Evolutionary conservation across 2,329 filamentous ascomycete genomes (phyloP).

Genomic region (Scedosporium minutisporum): DNA sequence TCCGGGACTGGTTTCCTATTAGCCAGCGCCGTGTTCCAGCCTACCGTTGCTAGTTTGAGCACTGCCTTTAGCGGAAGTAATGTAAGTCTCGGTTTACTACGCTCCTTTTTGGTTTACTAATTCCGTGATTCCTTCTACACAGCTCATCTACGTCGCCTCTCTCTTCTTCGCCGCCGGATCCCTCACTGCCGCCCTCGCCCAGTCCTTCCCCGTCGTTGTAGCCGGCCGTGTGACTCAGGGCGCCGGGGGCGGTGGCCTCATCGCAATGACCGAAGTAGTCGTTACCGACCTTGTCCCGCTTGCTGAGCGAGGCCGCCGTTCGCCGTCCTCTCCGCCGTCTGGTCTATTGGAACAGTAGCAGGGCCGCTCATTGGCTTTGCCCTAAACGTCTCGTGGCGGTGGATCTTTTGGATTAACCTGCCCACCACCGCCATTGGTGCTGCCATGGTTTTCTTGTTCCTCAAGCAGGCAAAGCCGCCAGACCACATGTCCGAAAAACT

Average conservation of each 20-base stretch:
- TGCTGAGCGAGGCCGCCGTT: constrained; percentile 29
- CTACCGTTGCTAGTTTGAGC: constrained; percentile 28
- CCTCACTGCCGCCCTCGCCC: constrained; percentile 24
- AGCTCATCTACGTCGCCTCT: constrained; percentile 17
- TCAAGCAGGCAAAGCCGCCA: constrained; percentile 13
- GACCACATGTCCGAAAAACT: constrained; percentile 12
- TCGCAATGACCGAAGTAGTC: constrained; percentile 22
- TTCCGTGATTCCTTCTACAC: background rate
- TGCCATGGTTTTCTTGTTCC: no score
- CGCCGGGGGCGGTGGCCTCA: constrained; percentile 23
- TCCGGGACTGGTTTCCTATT: constrained; percentile 61
- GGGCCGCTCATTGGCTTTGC: constrained; percentile 17
- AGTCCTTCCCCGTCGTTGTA: constrained; percentile 20
- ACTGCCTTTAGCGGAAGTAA: constrained; percentile 24
- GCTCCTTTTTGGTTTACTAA: background rate
- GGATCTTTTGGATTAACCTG: constrained; percentile 26
- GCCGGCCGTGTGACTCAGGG: constrained; percentile 25
- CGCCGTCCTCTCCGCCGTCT: constrained; percentile 30
- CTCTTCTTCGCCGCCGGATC: constrained; percentile 30
- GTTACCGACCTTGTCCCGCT: constrained; percentile 30
- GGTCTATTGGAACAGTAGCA: constrained; percentile 43
- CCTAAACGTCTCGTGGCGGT: constrained; percentile 18
- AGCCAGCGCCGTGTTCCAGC: constrained; percentile 52
- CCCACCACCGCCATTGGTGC: constrained; percentile 19
- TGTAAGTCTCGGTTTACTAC: constrained; percentile 1